phyloP scores from a whole-genome alignment of 805 yeast genomes.

The Sungouiozyma ichnusensis region DNA sequence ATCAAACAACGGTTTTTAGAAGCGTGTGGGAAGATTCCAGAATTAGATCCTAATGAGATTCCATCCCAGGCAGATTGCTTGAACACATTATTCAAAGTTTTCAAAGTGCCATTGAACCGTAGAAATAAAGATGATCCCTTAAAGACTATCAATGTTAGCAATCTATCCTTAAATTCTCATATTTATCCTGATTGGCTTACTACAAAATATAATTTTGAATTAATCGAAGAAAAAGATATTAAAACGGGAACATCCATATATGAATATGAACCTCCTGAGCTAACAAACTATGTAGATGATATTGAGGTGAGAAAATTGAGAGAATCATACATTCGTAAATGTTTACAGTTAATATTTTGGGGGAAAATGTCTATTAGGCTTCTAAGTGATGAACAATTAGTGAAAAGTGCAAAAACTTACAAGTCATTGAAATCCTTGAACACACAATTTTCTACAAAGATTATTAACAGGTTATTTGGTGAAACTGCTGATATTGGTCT shows the following conservation, averaged over 20 bases:
- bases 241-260: slow-evolving; percentile 12
- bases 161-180: slow-evolving; percentile 43
- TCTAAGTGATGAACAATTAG: slow-evolving; percentile 5
- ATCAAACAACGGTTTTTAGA: slow-evolving; percentile 43
- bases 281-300: slow-evolving; percentile 28
- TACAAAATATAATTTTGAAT: slow-evolving; percentile 36
- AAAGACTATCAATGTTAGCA: slow-evolving; percentile 46
- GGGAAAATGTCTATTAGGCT: slow-evolving; percentile 28
- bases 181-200: slow-evolving; percentile 46
- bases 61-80: slow-evolving; percentile 55
- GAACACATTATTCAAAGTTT: slow-evolving; percentile 47
- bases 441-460: slow-evolving; percentile 17
- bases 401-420: slow-evolving; percentile 8
- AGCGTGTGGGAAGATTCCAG: slow-evolving; percentile 22
- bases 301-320: slow-evolving; percentile 24
- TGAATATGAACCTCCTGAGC: slow-evolving; percentile 40
- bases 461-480: slow-evolving; percentile 26
- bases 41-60: slow-evolving; percentile 15
- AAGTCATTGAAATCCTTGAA: slow-evolving; percentile 21
- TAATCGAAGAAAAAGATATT: slow-evolving; percentile 21
- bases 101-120: slow-evolving; percentile 52
- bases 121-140: slow-evolving; percentile 34
- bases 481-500: slow-evolving; percentile 17
- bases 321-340: slow-evolving; percentile 45
- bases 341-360: slow-evolving; percentile 41